Conservation (phyloP, 2,329 filamentous ascomycete genomes). For the Cladosporium sp. region DNA sequence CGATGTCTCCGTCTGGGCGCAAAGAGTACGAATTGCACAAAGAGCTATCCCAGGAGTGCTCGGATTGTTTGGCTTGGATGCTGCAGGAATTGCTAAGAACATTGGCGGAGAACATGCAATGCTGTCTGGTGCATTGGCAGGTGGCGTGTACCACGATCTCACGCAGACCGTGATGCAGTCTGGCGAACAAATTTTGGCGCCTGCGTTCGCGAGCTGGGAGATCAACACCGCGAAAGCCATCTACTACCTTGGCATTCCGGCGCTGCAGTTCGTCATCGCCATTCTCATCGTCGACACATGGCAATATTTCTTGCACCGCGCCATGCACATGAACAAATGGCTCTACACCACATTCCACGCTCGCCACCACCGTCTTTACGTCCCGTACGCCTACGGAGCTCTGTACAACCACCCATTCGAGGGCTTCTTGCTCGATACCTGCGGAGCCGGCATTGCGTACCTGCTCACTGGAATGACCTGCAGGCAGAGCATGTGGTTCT, state of each 20-base stretch:
- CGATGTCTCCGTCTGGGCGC: slow-evolving; percentile 87
- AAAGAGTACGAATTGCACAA: slow-evolving; percentile 73
- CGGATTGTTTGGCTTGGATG: slow-evolving; percentile 70
- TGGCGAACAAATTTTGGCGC: slow-evolving; percentile 50
- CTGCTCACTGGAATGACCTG: slow-evolving; percentile 77
- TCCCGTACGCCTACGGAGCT: slow-evolving; percentile 94
- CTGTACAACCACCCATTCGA: slow-evolving; percentile 96
- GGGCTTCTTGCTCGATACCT: slow-evolving; percentile 87
- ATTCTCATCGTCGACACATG: slow-evolving; percentile 84
- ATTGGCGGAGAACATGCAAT: slow-evolving; percentile 67
- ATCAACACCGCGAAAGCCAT: slow-evolving; percentile 67
- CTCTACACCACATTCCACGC: slow-evolving; percentile 93
- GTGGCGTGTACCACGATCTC: slow-evolving; percentile 72
- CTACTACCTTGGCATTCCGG: slow-evolving; percentile 75
- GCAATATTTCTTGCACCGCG: slow-evolving; percentile 96
- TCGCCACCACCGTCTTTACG: slow-evolving; percentile 92
- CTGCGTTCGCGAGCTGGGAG: slow-evolving; percentile 83
- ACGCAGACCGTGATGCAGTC: slow-evolving; percentile 54
- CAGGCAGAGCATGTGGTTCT: slow-evolving; percentile 85
- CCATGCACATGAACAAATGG: slow-evolving; percentile 98
- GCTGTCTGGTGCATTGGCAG: slow-evolving; percentile 70
- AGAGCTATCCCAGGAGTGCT: slow-evolving; percentile 70
- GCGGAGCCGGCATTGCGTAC: slow-evolving; percentile 80
- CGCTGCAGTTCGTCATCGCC: slow-evolving; percentile 70
- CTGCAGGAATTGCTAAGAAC: slow-evolving; percentile 69